A percentile compares a stretch with the other conserved stretches of the same genome.
phyloP scores from a whole-genome alignment of 331 rosid species.

The Acacia pycnantha region DNA sequence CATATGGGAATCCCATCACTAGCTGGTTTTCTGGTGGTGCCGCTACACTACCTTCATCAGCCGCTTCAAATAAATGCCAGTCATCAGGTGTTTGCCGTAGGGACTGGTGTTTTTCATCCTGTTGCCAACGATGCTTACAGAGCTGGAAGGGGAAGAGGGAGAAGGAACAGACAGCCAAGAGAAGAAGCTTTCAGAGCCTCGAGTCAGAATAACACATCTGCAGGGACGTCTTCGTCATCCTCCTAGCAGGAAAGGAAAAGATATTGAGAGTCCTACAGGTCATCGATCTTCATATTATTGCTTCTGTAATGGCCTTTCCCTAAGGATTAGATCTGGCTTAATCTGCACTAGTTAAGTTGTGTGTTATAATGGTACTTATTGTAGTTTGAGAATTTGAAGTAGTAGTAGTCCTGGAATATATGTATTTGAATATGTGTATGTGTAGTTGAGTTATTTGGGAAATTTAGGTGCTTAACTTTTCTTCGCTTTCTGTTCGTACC shows the following conservation, averaged over 20 bases:
- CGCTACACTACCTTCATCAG: not conserved
- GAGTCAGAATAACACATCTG: not conserved
- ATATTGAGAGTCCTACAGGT: not conserved
- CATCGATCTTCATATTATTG: not conserved
- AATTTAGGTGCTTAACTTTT: not conserved
- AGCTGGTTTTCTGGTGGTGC: not conserved
- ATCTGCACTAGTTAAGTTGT: not conserved
- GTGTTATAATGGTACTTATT: not conserved
- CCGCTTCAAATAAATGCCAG: not conserved
- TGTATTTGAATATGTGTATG: not conserved
- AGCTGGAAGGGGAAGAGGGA: not conserved
- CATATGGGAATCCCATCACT: not conserved
- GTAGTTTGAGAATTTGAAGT: not conserved
- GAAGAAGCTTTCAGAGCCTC: not conserved
- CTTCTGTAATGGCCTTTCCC: too few relatives aligned
- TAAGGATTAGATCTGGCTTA: too few relatives aligned
- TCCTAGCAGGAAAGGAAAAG: not conserved
- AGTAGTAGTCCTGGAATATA: not conserved
- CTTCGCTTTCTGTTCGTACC: not conserved
- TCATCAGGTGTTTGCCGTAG: not conserved
- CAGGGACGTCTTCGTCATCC: not conserved
- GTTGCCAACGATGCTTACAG: not conserved
- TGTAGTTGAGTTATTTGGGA: not conserved
- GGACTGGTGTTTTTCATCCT: slow-evolving; percentile 36
- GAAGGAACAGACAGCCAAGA: not conserved